Evolutionary conservation across 139 green algal species (phyloP), one percentile per base, ranked within the genome.

Genomic region (Tetraselmis striata): DNA sequence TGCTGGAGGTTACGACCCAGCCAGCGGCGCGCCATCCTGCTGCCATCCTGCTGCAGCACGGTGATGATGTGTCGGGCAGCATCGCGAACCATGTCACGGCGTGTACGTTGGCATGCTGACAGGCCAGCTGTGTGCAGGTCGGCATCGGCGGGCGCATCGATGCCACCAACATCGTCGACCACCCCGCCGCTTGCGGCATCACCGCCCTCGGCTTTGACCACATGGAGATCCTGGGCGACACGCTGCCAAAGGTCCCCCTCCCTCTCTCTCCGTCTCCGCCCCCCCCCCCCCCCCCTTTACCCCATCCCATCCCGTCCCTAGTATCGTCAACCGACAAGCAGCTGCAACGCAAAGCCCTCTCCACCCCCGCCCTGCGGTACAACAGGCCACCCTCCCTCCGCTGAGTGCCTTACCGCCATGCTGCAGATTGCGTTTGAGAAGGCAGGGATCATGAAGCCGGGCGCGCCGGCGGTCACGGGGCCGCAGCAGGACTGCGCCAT

Each of bases 141-240:
- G 97, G 97, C 23, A 90, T 99, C 74, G 97, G 97, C 2, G 97
- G 97, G 23, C 89, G 97, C 5, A 88, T 98, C 32, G 97, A 99
- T 84, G 94, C 95, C 59, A 99, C 97, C 74, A 99, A 99, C 88
- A 87, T 92, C 58, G 80, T 94, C 30, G 81, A 85, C 28, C 31
- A 59, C 2, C 80, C 88, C 59, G 82, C 84, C 26, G 95, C 93
- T 0, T 94, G 90, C 78, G 96, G 93, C 29, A 87, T 99, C 32
- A 93, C 93, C 24, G 89, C 89, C 2, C 90, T 99, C 24, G 97
- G 96, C 25, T 95, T 95, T 59, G 97, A 99, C 86, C 97, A 99
- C 90, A 95, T 97, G 89, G 95, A 98, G 81, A 80, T 98, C 31
- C 88, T 98, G 75, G 96, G 96, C 0, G 59, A 98, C 91, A 99